These are phyloP conservation scores for Trichosporon ovoides DNA, from an alignment of 1,284 basidiomycete genomes.

Conservation along the genomic window DNA sequence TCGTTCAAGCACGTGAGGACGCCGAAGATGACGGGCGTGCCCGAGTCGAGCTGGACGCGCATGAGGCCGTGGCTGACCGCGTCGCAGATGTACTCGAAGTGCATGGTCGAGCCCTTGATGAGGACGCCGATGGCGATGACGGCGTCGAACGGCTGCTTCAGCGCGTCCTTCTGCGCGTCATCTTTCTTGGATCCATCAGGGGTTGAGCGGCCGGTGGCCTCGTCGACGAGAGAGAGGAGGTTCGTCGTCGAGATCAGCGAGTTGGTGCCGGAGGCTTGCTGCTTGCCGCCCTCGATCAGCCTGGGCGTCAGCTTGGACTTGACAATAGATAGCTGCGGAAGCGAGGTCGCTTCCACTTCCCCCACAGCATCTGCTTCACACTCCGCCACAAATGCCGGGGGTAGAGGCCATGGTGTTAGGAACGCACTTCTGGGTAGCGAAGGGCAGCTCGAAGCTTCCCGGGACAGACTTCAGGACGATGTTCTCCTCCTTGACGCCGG, in stretches of 20 bases:
- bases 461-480: conserved; percentile 89
- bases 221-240: conserved; percentile 68
- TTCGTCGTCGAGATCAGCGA: conserved; percentile 44
- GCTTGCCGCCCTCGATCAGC: conserved; percentile 47
- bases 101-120: conserved; percentile 96
- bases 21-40: conserved; percentile 93
- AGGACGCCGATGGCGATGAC: conserved; percentile 95
- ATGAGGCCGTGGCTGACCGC: conserved; percentile 87
- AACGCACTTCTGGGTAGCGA: conserved; percentile 67
- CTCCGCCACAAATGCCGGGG: no score
- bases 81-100: conserved; percentile 98
- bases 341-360: no score
- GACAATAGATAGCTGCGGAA: no score
- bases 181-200: no score
- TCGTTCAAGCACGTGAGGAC: conserved; percentile 90
- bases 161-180: conserved; percentile 49
- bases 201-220: no score
- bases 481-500: conserved; percentile 82
- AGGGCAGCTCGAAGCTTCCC: conserved; percentile 87
- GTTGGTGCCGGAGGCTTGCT: conserved; percentile 42
- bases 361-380: no score
- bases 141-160: conserved; percentile 64
- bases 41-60: conserved; percentile 86
- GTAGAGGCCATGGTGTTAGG: no score
- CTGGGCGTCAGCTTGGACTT: conserved; percentile 27